Percentiles rank a stretch among this genome's conserved stretches.
phyloP scores from a whole-genome alignment of 1,284 basidiomycete genomes.

The Ceratobasidium theobromae region DNA sequence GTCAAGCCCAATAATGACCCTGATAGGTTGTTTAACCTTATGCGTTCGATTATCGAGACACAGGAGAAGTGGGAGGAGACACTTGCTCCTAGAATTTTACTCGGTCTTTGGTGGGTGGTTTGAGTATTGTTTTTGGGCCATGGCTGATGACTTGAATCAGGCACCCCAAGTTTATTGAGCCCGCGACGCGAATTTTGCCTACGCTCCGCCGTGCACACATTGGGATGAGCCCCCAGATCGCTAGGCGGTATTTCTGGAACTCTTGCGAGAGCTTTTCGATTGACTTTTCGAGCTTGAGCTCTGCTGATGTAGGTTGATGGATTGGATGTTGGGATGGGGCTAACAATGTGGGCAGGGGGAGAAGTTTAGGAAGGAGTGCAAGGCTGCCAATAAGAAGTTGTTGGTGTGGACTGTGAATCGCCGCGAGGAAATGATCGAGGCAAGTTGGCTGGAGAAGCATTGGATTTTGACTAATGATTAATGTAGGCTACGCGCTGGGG shows the following conservation, averaged over 20 bases:
- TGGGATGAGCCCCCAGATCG: slow-evolving; percentile 56
- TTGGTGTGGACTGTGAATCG: slow-evolving; percentile 98
- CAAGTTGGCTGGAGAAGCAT: slow-evolving; percentile 43
- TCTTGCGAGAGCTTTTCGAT: slow-evolving; percentile 89
- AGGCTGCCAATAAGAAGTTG: slow-evolving; percentile 76
- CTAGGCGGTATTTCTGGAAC: slow-evolving; percentile 88
- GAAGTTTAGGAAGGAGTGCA: slow-evolving; percentile 79
- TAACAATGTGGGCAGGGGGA: slow-evolving; percentile 39
- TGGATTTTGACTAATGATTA: slow-evolving; percentile 30
- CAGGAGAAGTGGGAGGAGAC: slow-evolving; percentile 75
- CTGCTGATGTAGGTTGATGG: slow-evolving; percentile 57
- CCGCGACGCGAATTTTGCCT: slow-evolving; percentile 75
- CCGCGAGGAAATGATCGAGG: slow-evolving; percentile 91
- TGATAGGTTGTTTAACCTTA: slow-evolving; percentile 79
- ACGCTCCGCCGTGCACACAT: slow-evolving; percentile 87
- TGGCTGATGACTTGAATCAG: slow-evolving; percentile 56
- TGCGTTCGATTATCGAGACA: slow-evolving; percentile 71
- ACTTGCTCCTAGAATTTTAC: slow-evolving; percentile 87
- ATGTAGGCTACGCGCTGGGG: slow-evolving; percentile 84
- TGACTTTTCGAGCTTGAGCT: slow-evolving; percentile 73
- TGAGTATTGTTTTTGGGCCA: background rate
- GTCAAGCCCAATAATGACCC: slow-evolving; percentile 95
- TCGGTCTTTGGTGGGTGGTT: slow-evolving; percentile 55
- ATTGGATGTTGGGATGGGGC: slow-evolving; percentile 3
- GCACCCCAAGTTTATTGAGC: slow-evolving; percentile 88